phyloP scores from a whole-genome alignment of 2,329 filamentous ascomycete species.

The Talaromyces sp. region DNA sequence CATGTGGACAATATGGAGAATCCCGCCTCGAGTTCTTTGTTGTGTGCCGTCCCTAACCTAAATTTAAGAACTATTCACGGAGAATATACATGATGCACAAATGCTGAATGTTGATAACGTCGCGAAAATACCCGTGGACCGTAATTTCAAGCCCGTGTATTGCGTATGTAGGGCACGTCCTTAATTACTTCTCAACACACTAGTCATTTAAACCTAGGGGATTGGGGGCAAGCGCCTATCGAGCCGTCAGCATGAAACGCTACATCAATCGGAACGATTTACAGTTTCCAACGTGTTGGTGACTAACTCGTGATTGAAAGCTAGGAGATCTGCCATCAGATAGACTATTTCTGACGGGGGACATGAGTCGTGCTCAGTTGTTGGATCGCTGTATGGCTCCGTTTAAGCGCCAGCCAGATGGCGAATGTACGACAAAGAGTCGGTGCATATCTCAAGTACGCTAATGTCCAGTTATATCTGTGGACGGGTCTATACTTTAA shows the following conservation, averaged over 20 bases:
- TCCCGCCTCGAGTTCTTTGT: neutral
- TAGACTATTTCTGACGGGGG: neutral
- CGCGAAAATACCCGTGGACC: neutral
- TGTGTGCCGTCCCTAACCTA: neutral
- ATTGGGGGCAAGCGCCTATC: constrained; percentile 4
- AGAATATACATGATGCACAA: neutral
- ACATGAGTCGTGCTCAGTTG: constrained; percentile 2
- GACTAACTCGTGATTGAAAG: neutral
- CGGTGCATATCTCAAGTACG: neutral
- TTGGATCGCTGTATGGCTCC: neutral
- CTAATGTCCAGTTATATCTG: neutral
- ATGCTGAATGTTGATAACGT: neutral
- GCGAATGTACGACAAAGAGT: neutral
- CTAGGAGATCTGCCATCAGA: neutral
- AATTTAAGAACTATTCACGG: neutral
- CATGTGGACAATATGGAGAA: neutral
- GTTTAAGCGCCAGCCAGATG: constrained; percentile 13
- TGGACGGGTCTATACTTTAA: neutral
- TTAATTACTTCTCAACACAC: neutral
- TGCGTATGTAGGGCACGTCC: neutral
- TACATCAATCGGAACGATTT: neutral
- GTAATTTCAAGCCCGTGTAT: neutral
- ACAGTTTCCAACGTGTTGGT: neutral
- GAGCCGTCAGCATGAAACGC: neutral
- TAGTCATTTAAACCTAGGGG: neutral